Evolutionary conservation across 2,329 filamentous ascomycete genomes (phyloP), one percentile per base, ranked within the genome.

Genomic region (Paracorniculantispora psalliotae): DNA sequence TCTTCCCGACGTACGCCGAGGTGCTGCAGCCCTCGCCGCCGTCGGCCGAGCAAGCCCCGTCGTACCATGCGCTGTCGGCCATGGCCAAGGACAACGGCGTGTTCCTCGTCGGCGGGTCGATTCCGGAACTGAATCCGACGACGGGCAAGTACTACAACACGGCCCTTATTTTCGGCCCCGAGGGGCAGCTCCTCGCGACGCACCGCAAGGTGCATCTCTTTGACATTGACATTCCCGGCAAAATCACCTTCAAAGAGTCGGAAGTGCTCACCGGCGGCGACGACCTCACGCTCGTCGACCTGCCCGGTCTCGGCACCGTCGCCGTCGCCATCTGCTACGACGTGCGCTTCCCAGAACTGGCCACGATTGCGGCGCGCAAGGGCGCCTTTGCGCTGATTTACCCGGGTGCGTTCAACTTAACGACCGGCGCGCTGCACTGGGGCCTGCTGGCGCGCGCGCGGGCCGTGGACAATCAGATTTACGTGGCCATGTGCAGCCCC

Each of bases 241-340:
- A 92, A 77, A 96, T 99, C 72, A 88, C 78, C 13, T 99, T 99
- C 77, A 84, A 84, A 63, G 94, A 99, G 76, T 92, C 88, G 56
- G 92, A 97, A 63, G 91, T 97, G 41, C 81, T 99, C 35, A 88
- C 84, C 23, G 87, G 93, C 0, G 94, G 94, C 0, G 88, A 93
- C 76, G 87, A 90, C 69, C 76, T 97, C 61, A 96, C 93, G 0
- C 75, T 97, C 3, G 80, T 97, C 26, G 89, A 96, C 64, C 78
- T 97, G 30, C 91, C 92, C 3, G 91, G 89, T 64, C 96, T 96
- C 73, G 94, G 94, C 61, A 88, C 85, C 71, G 84, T 99, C 62
- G 92, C 85, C 4, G 78, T 99, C 4, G 92, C 90, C 33, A 97
- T 99, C 71, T 99, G 94, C 82, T 99, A 99, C 77, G 94, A 99